Percentiles rank a stretch among this genome's conserved stretches.
phyloP scores from a whole-genome alignment of 2,329 filamentous ascomycete genomes.

The Colletotrichum eleusines region DNA sequence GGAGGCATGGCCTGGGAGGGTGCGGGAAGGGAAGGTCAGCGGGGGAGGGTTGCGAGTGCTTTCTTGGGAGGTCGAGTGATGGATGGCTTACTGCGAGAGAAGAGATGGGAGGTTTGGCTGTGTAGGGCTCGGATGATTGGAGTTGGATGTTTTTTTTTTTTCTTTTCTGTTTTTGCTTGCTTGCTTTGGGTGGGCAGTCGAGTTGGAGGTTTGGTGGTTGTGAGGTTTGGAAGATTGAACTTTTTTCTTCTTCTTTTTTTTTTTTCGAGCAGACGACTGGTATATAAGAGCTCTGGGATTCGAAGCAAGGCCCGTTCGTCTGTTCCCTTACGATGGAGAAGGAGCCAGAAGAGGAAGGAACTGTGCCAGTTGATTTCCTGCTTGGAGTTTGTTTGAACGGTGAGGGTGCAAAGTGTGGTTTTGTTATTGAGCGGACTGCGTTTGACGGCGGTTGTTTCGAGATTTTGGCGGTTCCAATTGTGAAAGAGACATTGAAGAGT shows the following conservation, averaged over 20 bases:
- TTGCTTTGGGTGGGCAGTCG: background rate
- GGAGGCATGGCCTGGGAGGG: constrained; percentile 14
- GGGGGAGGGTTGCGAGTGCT: too few species aligned
- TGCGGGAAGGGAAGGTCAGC: background rate
- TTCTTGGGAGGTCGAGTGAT: too few species aligned
- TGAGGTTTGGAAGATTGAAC: background rate
- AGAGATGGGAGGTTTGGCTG: background rate
- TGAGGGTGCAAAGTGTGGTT: accelerated
- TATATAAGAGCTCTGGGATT: background rate
- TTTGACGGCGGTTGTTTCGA: background rate
- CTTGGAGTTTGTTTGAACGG: background rate
- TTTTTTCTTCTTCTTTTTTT: too few species aligned
- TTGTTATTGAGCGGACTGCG: background rate
- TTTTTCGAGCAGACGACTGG: background rate
- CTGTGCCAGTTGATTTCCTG: background rate
- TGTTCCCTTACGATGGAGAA: background rate
- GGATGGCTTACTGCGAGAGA: background rate
- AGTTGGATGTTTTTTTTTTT: background rate
- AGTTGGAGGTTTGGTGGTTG: background rate
- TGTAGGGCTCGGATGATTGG: background rate
- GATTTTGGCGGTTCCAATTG: background rate
- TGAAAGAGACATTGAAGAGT: background rate
- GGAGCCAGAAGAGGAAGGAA: background rate
- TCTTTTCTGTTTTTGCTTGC: background rate
- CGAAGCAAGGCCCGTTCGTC: background rate